A percentile compares a stretch with the other conserved stretches of the same genome.
Evolutionary conservation across 441 rosid species (phyloP).

Genomic region (Sinapis alba): DNA sequence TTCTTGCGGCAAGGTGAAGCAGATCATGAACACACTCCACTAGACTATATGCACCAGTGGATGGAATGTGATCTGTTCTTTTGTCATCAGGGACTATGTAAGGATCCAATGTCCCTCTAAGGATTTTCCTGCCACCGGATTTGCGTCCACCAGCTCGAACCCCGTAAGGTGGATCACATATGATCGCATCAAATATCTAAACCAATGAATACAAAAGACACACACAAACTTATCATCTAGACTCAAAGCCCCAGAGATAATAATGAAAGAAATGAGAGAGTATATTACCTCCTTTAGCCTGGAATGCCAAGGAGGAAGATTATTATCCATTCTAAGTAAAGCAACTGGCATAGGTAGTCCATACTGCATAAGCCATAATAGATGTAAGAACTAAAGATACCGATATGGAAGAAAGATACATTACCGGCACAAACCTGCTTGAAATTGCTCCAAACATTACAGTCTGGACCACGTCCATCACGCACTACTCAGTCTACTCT

Average conservation of each 20-base stretch:
- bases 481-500: slow-evolving; percentile 97
- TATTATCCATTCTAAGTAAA: slow-evolving; percentile 91
- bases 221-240: neutral
- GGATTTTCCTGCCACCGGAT: slow-evolving; percentile 92
- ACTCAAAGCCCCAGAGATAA: neutral
- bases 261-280: slow-evolving; percentile 5
- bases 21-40: slow-evolving; percentile 92
- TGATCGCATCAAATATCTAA: slow-evolving; percentile 87
- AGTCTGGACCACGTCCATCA: slow-evolving; percentile 95
- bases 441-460: slow-evolving; percentile 98
- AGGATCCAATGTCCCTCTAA: slow-evolving; percentile 79
- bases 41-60: slow-evolving; percentile 86
- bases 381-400: slow-evolving; percentile 30
- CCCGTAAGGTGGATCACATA: slow-evolving; percentile 96
- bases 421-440: slow-evolving; percentile 65
- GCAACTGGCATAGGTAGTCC: slow-evolving; percentile 80
- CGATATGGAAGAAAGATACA: neutral
- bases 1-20: slow-evolving; percentile 83
- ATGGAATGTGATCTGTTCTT: slow-evolving; percentile 87
- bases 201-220: neutral
- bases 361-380: slow-evolving; percentile 60
- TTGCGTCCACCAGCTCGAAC: slow-evolving; percentile 95
- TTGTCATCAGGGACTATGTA: slow-evolving; percentile 92
- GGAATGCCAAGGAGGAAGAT: slow-evolving; percentile 97
- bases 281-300: slow-evolving; percentile 77